Base-by-base conservation (phyloP, 371 early-diverging fungal genomes). In the Umbelopsis sp. region DNA sequence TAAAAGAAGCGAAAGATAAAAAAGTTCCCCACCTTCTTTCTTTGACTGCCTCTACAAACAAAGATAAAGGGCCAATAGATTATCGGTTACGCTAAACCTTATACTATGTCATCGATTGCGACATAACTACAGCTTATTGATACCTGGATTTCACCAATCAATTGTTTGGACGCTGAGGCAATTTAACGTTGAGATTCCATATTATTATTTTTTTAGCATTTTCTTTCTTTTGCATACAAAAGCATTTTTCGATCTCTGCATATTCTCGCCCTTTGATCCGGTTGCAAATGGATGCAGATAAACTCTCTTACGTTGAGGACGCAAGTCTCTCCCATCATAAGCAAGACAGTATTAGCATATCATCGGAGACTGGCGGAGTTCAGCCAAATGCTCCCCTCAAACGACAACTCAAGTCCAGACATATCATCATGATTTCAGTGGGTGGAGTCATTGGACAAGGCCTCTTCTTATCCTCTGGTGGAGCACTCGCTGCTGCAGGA, bases 381-480 rank as follows among this genome's bases (percentile, higher is more conserved):
- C 12, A 14, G 35, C 32, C 29, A 35, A 3, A 12, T 18, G 29
- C 14, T 32, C 57, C 57, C 14, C 57, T 57, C 35, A 57, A 57
- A 12, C 57, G 57, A 16, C 32, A 57, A 12, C 57, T 57, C 35
- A 57, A 57, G 18, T 57, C 57, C 11, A 57, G 57, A 37, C 57
- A 57, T 35, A 57, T 57, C 35, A 57, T 18, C 57, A 72, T 74
- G 74, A 72, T 74, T 14, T 72, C 70, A 3, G 67, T 74, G 14
- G 72, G 74, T 25, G 74, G 74, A 35, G 74, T 73, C 20, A 67
- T 73, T 46, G 74, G 74, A 29, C 74, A 73, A 66, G 71, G 72
- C 24, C 79, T 94, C 16, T 93, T 93, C 72, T 79, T 93, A 44
- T 92, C 89, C 2, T 90, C 92, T 44, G 94, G 93, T 63, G 74